Evolutionary conservation across 129 eudicot genomes (phyloP).

Genomic region (Flaveria brownii): DNA sequence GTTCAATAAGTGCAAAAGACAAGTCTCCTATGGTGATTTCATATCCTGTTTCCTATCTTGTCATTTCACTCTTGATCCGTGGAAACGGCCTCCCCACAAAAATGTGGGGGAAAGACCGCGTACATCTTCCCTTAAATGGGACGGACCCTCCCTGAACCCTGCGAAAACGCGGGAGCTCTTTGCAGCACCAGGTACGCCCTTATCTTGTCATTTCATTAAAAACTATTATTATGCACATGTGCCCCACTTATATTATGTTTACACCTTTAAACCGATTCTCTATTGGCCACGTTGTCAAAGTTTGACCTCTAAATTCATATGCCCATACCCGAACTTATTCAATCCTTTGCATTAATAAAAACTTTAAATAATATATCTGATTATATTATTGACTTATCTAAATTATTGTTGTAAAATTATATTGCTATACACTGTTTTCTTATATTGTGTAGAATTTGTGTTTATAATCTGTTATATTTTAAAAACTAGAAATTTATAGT

Average conservation of each 20-base stretch:
- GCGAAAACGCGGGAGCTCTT: too few relatives aligned
- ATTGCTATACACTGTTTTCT: too few relatives aligned
- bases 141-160: too few relatives aligned
- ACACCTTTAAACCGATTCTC: neutral
- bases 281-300: constrained; percentile 17
- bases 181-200: too few relatives aligned
- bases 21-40: constrained; percentile 31
- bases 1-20: constrained; percentile 28
- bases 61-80: too few relatives aligned
- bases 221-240: constrained; percentile 7
- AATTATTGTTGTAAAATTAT: neutral
- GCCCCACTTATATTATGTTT: neutral
- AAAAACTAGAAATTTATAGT: too few relatives aligned
- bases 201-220: constrained; percentile 15
- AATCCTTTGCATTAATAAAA: too few relatives aligned
- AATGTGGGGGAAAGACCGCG: too few relatives aligned
- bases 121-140: too few relatives aligned
- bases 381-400: neutral
- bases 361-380: neutral
- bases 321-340: neutral
- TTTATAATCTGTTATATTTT: too few relatives aligned
- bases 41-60: constrained; percentile 31
- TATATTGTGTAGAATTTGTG: too few relatives aligned
- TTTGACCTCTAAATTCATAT: constrained; percentile 21
- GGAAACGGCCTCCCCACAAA: too few relatives aligned